These are phyloP conservation scores for Stramenopiles sp. DNA, from an alignment of 352 stramenopile genomes.

Conservation along the genomic window DNA sequence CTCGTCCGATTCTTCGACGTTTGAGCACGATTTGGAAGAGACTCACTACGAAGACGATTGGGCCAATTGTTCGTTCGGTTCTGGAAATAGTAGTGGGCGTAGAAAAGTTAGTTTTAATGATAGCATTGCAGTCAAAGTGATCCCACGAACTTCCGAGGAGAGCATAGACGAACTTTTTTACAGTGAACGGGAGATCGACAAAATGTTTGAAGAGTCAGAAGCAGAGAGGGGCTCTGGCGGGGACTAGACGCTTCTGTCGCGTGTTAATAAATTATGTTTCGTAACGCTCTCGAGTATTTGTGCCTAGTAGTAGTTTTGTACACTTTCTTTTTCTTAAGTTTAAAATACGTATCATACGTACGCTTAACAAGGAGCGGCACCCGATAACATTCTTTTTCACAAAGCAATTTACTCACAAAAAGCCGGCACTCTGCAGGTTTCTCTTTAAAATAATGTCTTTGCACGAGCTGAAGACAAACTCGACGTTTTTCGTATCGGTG, in stretches of 20 bases:
- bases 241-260: too few species aligned
- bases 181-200: not conserved
- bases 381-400: too few species aligned
- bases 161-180: not conserved
- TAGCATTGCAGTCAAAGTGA: not conserved
- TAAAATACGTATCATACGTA: too few species aligned
- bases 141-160: not conserved
- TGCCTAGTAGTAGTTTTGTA: not conserved
- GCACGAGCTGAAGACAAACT: slow-evolving; percentile 85
- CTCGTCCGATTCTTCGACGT: not conserved
- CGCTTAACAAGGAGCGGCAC: too few species aligned
- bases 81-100: not conserved
- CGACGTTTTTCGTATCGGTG: slow-evolving; percentile 86
- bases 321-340: not conserved
- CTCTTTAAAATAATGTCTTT: slow-evolving; percentile 83
- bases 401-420: too few species aligned
- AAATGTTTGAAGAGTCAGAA: slow-evolving; percentile 4
- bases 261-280: too few species aligned
- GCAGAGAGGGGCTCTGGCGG: not conserved
- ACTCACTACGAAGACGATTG: not conserved
- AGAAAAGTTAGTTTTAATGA: not conserved
- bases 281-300: too few species aligned
- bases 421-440: slow-evolving; percentile 70
- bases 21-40: not conserved
- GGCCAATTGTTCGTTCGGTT: not conserved